Evolutionary conservation across 1,284 basidiomycete genomes (phyloP), one percentile per base, ranked within the genome.

Genomic region (Austroboletus novae-zelandiae): DNA sequence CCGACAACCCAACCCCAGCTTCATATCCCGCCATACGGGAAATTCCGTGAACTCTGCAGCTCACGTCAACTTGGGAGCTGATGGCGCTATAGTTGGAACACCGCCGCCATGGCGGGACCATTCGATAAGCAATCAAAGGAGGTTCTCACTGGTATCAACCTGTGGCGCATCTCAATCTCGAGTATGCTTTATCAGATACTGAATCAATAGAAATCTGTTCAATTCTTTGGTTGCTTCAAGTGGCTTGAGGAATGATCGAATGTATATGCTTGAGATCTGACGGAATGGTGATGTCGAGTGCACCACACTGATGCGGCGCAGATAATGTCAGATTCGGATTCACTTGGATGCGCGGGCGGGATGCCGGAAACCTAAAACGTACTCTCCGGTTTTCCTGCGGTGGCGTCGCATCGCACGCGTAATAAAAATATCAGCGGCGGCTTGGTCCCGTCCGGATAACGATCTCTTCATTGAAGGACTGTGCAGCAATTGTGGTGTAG

Each of bases 101-200:
- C 20, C n/a, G 13, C 5, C 14, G 9, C 20, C 20, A n/a, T 36
- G 15, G 11, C 75, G 0, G 81, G 81, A 1, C 70, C 71, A 40
- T 65, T 71, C 13, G 80, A 74, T 57, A 81, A 84, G 54, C 48
- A 39, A 18, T 51, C 55, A 42, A 74, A 72, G 52, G 80, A 81
- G 54, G 80, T 83, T 47, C 78, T 71, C 42, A 74, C 74, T 3
- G 80, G 83, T 52, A 60, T 80, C 23, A 77, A 71, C 2, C 45
- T 82, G 31, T 80, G 75, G 74, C 68, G 14, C 20, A 23, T 23
- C 20, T 23, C 20, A 13, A 20, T 83, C 4, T 77, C 79, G 7
- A 50, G 56, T 9, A 75, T 74, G 5, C 53, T 66, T 9, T 75
- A 63, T 57, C 61, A 64, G 35, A 50, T 18, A 23, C 20, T 23